Evolutionary conservation across 2,329 filamentous ascomycete genomes (phyloP), one percentile per base, ranked within the genome.

Genomic region (Aspergillus sp.): DNA sequence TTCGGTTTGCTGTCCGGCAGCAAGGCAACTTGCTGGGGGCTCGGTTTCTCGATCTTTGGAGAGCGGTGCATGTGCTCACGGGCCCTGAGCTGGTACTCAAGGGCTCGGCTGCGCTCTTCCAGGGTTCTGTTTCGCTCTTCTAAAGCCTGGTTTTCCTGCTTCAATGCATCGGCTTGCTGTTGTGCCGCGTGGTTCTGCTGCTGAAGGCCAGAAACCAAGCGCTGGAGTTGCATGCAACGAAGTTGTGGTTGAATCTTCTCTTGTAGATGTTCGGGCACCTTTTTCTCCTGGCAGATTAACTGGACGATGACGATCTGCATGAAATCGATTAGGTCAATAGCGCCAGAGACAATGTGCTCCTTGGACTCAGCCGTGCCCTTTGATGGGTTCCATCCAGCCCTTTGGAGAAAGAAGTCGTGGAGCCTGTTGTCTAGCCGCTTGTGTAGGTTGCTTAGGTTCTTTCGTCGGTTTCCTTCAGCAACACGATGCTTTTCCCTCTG

Each of bases 401-500:
- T 67, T 60, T 74, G 70, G 6, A 76, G 67, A 60, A 75, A 76
- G 61, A 70, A 73, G 58, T 75, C 71, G 49, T 73, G 71, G 37
- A 76, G 69, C 3, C 73, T 71, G 59, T 67, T 68, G 54, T 76
- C 73, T 17, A 76, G 55, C 56, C 75, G 71, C 15, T 72, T 72
- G 54, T 74, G 72, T 23, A 75, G 62, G 59, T 73, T 69, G 61
- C 73, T 76, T 3, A 76, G 70, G 56, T 75, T 76, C 63, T 75
- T 74, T 21, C 73, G 71, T 19, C 73, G 68, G 57, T 75, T 75
- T 33, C 73, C 73, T 62, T 76, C 73, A 6, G 73, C 73, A 31
- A 76, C 73, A 23, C 73, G 71, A 60, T 76, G 73, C 64, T 75
- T 76, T 60, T 76, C 73, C 7, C 72, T 67, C 64, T 76, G 73